phyloP scores from a whole-genome alignment of 768 basidiomycete species.

The Imleria badia region DNA sequence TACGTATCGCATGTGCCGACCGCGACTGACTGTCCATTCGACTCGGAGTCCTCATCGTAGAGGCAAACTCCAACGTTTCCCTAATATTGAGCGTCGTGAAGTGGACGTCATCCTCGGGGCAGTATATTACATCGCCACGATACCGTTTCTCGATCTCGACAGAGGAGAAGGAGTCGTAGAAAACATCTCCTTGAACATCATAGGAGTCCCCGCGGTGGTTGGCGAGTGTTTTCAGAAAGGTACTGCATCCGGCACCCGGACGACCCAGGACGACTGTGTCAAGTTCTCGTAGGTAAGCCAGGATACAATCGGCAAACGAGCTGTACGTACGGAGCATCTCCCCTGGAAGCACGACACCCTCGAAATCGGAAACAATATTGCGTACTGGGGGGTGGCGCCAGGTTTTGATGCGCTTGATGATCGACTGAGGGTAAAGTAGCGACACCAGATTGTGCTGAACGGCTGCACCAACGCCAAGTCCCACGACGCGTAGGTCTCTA shows the following conservation, averaged over 20 bases:
- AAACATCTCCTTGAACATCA: constrained; percentile 41
- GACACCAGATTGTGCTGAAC: constrained; percentile 55
- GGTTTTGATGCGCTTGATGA: constrained; percentile 39
- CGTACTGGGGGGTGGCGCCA: constrained; percentile 61
- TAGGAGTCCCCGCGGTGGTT: constrained; percentile 44
- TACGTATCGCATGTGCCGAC: constrained; percentile 27
- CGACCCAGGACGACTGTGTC: constrained; percentile 74
- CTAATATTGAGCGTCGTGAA: constrained; percentile 42
- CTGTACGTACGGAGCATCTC: constrained; percentile 71
- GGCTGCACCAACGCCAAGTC: constrained; percentile 42
- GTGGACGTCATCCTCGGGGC: constrained; percentile 28
- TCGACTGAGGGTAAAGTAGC: constrained; percentile 44
- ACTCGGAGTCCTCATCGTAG: constrained; percentile 46
- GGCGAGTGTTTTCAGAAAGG: constrained; percentile 52
- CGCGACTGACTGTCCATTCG: constrained; percentile 20
- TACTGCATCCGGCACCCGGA: constrained; percentile 62
- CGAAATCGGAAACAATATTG: constrained; percentile 61
- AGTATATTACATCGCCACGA: constrained; percentile 47
- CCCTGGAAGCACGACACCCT: constrained; percentile 63
- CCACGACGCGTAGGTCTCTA: constrained; percentile 51
- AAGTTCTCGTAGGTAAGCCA: background rate
- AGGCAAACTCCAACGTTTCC: constrained; percentile 52
- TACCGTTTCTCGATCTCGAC: constrained; percentile 46
- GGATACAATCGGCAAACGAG: constrained; percentile 7
- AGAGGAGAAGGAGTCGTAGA: constrained; percentile 46